Percentiles rank a stretch among this genome's conserved stretches.
phyloP scores from a whole-genome alignment of 495 filamentous ascomycete species.

The Neurospora sp. region DNA sequence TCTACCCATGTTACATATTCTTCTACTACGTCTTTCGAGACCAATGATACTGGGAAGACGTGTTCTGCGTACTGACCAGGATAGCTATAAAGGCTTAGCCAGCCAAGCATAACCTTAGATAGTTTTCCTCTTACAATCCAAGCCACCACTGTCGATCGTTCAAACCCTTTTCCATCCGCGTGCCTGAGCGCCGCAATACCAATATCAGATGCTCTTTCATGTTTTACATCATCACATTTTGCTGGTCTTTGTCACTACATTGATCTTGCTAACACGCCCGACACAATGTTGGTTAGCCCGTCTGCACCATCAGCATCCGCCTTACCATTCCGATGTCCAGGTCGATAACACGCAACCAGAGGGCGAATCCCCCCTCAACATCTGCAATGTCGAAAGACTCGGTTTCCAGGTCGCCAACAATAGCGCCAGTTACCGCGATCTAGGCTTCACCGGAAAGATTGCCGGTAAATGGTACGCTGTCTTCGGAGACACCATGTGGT shows the following conservation, averaged over 20 bases:
- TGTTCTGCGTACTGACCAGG: too few relatives aligned
- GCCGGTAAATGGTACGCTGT: slow-evolving; percentile 27
- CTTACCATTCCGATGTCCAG: background rate
- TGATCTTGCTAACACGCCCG: background rate
- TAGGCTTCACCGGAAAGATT: slow-evolving; percentile 31
- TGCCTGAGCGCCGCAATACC: background rate
- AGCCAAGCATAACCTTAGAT: too few relatives aligned
- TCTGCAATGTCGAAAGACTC: slow-evolving; percentile 14
- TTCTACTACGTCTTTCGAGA: background rate
- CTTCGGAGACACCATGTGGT: slow-evolving; percentile 30
- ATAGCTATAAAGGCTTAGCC: too few relatives aligned
- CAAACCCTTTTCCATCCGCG: too few relatives aligned
- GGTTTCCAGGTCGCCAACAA: slow-evolving; percentile 27
- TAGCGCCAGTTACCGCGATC: slow-evolving; percentile 28
- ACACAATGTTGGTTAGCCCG: background rate
- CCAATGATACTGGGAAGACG: background rate
- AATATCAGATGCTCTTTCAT: background rate
- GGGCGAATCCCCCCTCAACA: slow-evolving; percentile 20
- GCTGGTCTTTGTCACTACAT: background rate
- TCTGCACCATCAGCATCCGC: background rate
- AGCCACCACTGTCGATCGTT: too few relatives aligned
- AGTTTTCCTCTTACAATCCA: too few relatives aligned
- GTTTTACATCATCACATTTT: background rate
- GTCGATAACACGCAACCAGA: slow-evolving; percentile 25
- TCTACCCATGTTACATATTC: background rate